A percentile compares a stretch with the other conserved stretches of the same genome.
Evolutionary conservation across 495 filamentous ascomycete genomes (phyloP).

Genomic region (Apodospora peruviana): DNA sequence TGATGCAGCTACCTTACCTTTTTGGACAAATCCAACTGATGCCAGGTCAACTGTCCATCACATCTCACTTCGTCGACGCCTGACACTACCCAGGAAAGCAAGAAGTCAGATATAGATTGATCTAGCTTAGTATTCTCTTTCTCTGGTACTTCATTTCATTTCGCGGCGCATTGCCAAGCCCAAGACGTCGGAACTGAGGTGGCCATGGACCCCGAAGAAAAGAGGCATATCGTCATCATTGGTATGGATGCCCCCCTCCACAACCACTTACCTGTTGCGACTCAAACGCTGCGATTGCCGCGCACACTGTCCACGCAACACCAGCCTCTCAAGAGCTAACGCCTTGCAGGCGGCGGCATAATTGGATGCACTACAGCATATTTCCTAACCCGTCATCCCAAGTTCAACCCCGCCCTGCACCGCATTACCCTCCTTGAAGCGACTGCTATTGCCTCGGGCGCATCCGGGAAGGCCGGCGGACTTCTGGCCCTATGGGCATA

Average conservation of each 20-base stretch:
- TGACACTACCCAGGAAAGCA: no score
- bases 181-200: no score
- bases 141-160: no score
- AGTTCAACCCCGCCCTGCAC: constrained; percentile 69
- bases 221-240: constrained; percentile 63
- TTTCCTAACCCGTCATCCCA: constrained; percentile 83
- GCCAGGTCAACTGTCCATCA: no score
- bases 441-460: constrained; percentile 78
- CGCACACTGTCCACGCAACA: not conserved
- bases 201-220: constrained; percentile 19
- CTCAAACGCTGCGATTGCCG: no score
- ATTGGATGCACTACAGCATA: constrained; percentile 94
- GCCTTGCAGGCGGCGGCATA: constrained; percentile 73
- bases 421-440: constrained; percentile 87
- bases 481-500: constrained; percentile 92
- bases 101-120: no score
- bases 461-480: constrained; percentile 93
- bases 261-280: not conserved
- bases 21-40: no score
- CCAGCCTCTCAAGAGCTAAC: not conserved
- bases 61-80: no score
- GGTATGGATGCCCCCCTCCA: constrained; percentile 38
- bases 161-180: no score
- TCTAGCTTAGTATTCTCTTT: no score
- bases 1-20: no score